Percentiles rank a stretch among this genome's conserved stretches.
These are phyloP conservation scores for Saccharomyces hybrid DNA, from an alignment of 1,139 yeast genomes.

Conservation along the genomic window DNA sequence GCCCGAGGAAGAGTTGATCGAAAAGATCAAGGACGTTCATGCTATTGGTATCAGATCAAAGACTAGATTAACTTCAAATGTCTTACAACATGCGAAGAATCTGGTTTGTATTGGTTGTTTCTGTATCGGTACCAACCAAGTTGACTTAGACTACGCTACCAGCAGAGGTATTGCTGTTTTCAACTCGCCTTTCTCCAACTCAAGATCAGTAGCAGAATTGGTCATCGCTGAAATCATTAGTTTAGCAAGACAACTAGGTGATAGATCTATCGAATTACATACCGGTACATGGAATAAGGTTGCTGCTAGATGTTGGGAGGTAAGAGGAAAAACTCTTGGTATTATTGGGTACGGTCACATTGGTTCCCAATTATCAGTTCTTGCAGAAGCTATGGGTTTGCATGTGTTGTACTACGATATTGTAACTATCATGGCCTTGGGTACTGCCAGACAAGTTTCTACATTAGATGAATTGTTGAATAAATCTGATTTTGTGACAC, in stretches of 20 bases:
- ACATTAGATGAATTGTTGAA: constrained; percentile 75
- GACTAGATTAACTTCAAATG: constrained; percentile 75
- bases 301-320: constrained; percentile 94
- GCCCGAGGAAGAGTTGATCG: constrained; percentile 89
- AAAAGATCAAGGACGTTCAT: constrained; percentile 87
- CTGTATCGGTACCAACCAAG: constrained; percentile 99
- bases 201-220: constrained; percentile 97
- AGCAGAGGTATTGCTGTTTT: constrained; percentile 90
- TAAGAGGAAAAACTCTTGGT: constrained; percentile 96
- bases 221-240: constrained; percentile 93
- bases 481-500: constrained; percentile 79
- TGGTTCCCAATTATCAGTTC: constrained; percentile 92
- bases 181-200: constrained; percentile 97
- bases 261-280: constrained; percentile 92
- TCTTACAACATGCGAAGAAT: constrained; percentile 80
- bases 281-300: constrained; percentile 98
- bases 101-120: constrained; percentile 92
- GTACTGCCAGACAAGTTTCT: constrained; percentile 91
- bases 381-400: constrained; percentile 98
- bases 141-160: constrained; percentile 87
- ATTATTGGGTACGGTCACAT: constrained; percentile 98
- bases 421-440: constrained; percentile 88
- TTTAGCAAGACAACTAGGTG: constrained; percentile 94
- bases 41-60: constrained; percentile 98
- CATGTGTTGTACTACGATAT: constrained; percentile 91